These are phyloP conservation scores for Fennellomyces sp. DNA, from an alignment of 371 early-diverging fungal species.

Conservation along the genomic window DNA sequence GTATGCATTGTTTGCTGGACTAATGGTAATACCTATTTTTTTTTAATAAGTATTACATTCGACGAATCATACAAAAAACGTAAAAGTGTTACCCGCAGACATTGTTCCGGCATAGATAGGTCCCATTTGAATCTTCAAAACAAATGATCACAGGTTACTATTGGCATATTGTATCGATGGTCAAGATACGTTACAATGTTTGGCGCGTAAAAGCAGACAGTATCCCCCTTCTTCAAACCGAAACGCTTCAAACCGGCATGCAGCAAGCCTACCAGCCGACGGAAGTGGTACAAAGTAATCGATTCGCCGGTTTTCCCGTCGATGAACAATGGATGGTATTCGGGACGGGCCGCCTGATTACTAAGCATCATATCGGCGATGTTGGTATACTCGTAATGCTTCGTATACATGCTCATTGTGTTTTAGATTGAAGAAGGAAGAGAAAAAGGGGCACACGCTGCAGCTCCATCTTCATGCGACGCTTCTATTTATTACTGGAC, in stretches of 20 bases:
- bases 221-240: constrained; percentile 21
- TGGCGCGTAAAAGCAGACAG: constrained; percentile 14
- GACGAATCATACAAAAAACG: not conserved
- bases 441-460: not conserved
- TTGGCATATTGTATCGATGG: no score
- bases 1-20: constrained; percentile 73
- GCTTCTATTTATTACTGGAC: not conserved
- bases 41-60: not conserved
- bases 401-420: not conserved
- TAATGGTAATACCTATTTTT: constrained; percentile 36
- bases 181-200: constrained; percentile 16
- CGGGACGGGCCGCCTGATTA: constrained; percentile 1
- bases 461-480: no score
- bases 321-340: constrained; percentile 13
- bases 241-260: constrained; percentile 14
- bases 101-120: constrained; percentile 19
- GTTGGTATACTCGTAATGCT: constrained; percentile 6
- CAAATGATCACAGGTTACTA: no score
- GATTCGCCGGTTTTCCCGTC: constrained; percentile 17
- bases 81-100: constrained; percentile 8
- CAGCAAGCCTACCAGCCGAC: not conserved
- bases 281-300: constrained; percentile 9
- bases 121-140: constrained; percentile 23
- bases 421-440: not conserved
- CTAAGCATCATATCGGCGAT: constrained; percentile 9